These are phyloP conservation scores for Blastobotrys serpentis DNA, from an alignment of 1,139 yeast genomes.

Conservation along the genomic window DNA sequence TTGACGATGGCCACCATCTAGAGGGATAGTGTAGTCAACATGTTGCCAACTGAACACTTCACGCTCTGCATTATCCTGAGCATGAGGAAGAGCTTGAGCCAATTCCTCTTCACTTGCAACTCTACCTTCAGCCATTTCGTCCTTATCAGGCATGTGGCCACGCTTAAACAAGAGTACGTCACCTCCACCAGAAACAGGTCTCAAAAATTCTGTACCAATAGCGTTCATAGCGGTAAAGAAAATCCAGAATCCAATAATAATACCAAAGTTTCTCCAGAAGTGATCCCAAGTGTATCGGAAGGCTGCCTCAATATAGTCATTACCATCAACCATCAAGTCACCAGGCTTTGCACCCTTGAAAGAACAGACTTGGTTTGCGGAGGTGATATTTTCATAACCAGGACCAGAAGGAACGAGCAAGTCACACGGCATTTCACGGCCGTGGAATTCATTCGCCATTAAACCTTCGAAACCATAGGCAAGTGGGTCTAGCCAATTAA, in stretches of 20 bases:
- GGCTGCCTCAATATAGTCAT: slow-evolving; percentile 43
- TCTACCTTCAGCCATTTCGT: slow-evolving; percentile 22
- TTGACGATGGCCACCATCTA: slow-evolving; percentile 47
- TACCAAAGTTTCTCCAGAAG: slow-evolving; percentile 68
- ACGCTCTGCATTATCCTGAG: slow-evolving; percentile 15
- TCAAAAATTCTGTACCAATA: slow-evolving; percentile 50
- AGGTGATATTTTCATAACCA: slow-evolving; percentile 45
- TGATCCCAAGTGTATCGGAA: slow-evolving; percentile 49
- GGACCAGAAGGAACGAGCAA: slow-evolving; percentile 51
- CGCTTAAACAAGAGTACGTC: slow-evolving; percentile 57
- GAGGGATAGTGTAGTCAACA: slow-evolving; percentile 51
- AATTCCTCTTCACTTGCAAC: slow-evolving; percentile 25
- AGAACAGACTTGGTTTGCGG: slow-evolving; percentile 49
- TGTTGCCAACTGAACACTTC: slow-evolving; percentile 57
- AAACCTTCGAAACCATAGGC: slow-evolving; percentile 57
- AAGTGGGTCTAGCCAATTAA: slow-evolving; percentile 56
- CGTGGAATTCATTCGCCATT: slow-evolving; percentile 58
- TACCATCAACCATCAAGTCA: slow-evolving; percentile 48
- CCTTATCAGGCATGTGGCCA: slow-evolving; percentile 48
- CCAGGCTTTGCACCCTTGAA: slow-evolving; percentile 51
- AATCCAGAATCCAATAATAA: slow-evolving; percentile 54
- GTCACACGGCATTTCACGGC: slow-evolving; percentile 50
- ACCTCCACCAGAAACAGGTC: slow-evolving; percentile 56
- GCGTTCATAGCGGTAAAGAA: slow-evolving; percentile 50
- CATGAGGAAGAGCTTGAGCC: slow-evolving; percentile 14